Percentiles rank a stretch among this genome's conserved stretches.
Conservation (phyloP, 306 rosid genomes). For the Notholithocarpus densiflorus region DNA sequence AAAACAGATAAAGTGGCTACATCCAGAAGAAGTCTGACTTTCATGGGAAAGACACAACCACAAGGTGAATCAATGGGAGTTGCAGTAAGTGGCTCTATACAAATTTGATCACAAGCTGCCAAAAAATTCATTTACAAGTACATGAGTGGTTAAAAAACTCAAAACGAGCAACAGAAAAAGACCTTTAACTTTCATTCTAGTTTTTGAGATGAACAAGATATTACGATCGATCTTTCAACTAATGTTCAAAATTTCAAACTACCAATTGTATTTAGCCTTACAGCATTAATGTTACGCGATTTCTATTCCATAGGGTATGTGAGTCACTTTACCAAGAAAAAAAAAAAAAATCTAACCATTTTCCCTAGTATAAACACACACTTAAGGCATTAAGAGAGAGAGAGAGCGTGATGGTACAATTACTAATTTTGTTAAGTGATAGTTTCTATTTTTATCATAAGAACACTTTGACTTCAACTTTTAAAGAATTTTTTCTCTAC, state of each 20-base stretch:
- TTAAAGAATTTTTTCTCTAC: neutral
- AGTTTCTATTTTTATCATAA: neutral
- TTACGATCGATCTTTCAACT: neutral
- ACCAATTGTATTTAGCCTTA: too few relatives aligned
- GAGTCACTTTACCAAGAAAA: too few relatives aligned
- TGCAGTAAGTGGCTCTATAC: constrained; percentile 69
- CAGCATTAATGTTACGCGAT: too few relatives aligned
- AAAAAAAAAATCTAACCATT: neutral
- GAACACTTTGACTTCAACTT: neutral
- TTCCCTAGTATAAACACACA: constrained; percentile 11
- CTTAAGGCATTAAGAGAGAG: neutral
- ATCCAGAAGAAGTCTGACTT: constrained; percentile 71
- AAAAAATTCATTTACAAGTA: constrained; percentile 17
- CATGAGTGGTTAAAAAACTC: constrained; percentile 18
- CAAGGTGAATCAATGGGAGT: constrained; percentile 91
- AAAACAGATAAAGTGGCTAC: constrained; percentile 67
- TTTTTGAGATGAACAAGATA: neutral
- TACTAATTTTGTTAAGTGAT: neutral
- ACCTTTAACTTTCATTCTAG: neutral
- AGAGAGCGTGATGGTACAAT: neutral
- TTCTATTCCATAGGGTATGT: too few relatives aligned
- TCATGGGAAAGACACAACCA: constrained; percentile 94
- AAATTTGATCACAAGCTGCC: constrained; percentile 80
- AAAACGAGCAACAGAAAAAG: neutral
- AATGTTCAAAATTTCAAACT: neutral